phyloP scores from a whole-genome alignment of 495 filamentous ascomycete genomes.

The Cryomyces minteri region DNA sequence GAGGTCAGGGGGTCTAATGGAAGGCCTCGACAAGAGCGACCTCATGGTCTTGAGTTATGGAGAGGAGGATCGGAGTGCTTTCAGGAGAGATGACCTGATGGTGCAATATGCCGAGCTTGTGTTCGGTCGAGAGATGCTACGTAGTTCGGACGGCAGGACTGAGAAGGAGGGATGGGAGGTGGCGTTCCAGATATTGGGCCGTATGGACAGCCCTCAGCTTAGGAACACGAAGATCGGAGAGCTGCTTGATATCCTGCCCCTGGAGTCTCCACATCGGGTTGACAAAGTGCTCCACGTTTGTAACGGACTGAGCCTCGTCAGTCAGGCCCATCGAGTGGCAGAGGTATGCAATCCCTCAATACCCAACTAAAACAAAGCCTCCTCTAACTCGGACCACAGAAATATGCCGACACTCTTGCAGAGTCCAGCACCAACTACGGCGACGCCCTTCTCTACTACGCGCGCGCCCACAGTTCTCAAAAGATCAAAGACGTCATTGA shows the following conservation, averaged over 20 bases:
- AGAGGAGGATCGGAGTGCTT: conserved; percentile 13
- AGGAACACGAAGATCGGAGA: conserved; percentile 49
- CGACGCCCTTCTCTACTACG: conserved; percentile 67
- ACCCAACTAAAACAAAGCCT: not conserved
- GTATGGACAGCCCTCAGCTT: conserved; percentile 44
- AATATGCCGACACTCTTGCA: conserved; percentile 54
- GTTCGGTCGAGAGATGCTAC: conserved; percentile 22
- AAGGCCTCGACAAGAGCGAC: conserved; percentile 34
- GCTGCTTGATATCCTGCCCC: conserved; percentile 41
- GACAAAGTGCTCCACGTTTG: conserved; percentile 59
- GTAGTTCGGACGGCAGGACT: conserved; percentile 15
- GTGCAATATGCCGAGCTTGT: conserved; percentile 47
- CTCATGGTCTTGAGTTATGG: conserved; percentile 42
- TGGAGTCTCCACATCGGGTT: conserved; percentile 45
- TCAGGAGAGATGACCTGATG: conserved; percentile 49
- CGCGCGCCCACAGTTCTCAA: conserved; percentile 49
- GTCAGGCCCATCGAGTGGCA: conserved; percentile 51
- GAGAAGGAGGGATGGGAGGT: conserved; percentile 67
- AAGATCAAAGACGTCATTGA: conserved; percentile 71
- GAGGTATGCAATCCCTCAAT: conserved; percentile 36
- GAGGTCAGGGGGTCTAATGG: conserved; percentile 19
- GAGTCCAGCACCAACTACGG: conserved; percentile 55
- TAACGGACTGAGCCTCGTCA: conserved; percentile 46
- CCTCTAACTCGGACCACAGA: conserved; percentile 24
- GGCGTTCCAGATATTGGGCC: conserved; percentile 53